Evolutionary conservation across 805 yeast species (phyloP), one percentile per base, ranked within the genome.

Genomic region (Tetrapisispora phaffii): DNA sequence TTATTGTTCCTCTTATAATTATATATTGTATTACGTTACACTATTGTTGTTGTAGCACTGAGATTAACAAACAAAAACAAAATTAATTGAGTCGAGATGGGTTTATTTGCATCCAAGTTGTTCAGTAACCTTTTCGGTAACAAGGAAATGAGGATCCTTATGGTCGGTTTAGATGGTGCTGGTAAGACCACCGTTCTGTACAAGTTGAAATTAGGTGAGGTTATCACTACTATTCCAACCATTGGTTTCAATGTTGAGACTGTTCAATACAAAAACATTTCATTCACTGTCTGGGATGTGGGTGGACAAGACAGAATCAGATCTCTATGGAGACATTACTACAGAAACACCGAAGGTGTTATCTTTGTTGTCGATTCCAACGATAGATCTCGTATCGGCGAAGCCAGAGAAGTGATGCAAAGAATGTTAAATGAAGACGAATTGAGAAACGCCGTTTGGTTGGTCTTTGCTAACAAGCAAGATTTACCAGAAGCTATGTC

Each of bases 251-350:
- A 88, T 69, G 97, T 88, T 58, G 97, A 88, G 74, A 88, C 96
- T 50, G 96, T 88, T 62, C 96, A 88, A 75, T 87, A 88, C 77
- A 88, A 88, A 76, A 88, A 88, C 81, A 87, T 88, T 69, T 83
- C 95, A 40, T 88, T 88, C 74, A 87, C 96, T 49, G 96, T 88
- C 55, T 88, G 97, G 97, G 97, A 90, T 79, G 96, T 90, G 59
- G 97, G 97, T 85, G 97, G 97, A 79, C 97, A 90, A 76, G 96
- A 88, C 72, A 89, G 89, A 75, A 90, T 90, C 63, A 85, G 97
- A 75, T 96, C 97, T 51, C 76, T 90, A 70, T 90, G 97, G 97
- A 85, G 97, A 80, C 95, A 90, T 73, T 90, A 90, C 71, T 90
- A 81, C 85, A 96, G 90, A 74, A 90, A 90, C 79, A 88, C 97